Base-by-base conservation (phyloP, 495 filamentous ascomycete genomes). In the Pseudoneurospora amorphoporcata region DNA sequence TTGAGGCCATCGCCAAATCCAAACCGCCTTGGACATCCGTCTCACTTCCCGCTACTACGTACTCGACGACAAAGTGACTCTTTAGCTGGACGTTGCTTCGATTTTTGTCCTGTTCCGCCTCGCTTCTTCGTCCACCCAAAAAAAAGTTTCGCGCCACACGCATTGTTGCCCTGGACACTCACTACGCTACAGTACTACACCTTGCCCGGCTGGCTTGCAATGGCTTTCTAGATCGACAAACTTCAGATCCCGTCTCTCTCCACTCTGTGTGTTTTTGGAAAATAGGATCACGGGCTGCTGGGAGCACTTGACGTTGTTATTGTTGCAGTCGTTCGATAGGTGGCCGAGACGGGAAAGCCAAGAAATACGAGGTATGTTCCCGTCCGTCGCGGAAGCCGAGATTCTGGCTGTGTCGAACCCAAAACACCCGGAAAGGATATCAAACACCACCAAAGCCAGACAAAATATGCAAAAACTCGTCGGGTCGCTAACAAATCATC, bases 11-110 rank as follows among this genome's bases (percentile, higher is more conserved):
- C 58, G 70, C 32, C 43, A 71, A 53, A 71, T n/a, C 16, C 43
- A 35, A 71, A 65, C 16, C 9, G 29, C 29, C 43, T 29, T 14
- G 53, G 38, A 35, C 43, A 23, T 23, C 23, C 42, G 19, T n/a
- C 29, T 68, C 35, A 7, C n/a, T 37, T 23, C 23, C 29, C 39
- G 32, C 14, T 65, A 17, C 53, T 35, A 65, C 53, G 14, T 65
- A 65, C 29, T 35, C 53, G 53, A 65, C 53, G 29, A 65, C 29
- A 65, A 65, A 58, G 70, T 71, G 70, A 71, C 70, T 71, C 70
- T 71, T 71, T 71, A 71, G 42, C 70, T 71, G 70, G 70, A 71
- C 37, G 70, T 71, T 71, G 70, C 70, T 58, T 58, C 42, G 16
- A 29, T 12, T 39, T 17, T 23, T n/a, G 70, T 40, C 42, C 35